Evolutionary conservation across 306 rosid genomes (phyloP).

Genomic region (Senna tora): DNA sequence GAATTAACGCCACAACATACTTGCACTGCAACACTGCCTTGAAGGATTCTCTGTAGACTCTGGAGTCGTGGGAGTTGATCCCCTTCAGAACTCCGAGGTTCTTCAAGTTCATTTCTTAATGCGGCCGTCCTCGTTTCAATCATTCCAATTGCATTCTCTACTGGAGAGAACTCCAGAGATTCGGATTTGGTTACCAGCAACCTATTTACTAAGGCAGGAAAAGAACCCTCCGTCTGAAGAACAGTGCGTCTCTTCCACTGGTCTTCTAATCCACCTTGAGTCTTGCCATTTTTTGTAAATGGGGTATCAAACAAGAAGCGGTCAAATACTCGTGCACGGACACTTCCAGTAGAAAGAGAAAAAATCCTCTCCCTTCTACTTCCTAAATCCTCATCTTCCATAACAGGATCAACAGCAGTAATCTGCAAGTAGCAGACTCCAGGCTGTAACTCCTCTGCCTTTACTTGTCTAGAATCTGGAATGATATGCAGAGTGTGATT

Average conservation of each 20-base stretch:
- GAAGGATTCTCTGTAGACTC: slow-evolving; percentile 95
- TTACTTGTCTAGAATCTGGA: slow-evolving; percentile 97
- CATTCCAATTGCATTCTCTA: slow-evolving; percentile 99
- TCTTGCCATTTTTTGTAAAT: slow-evolving; percentile 94
- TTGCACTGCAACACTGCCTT: slow-evolving; percentile 99
- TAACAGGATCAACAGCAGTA: slow-evolving; percentile 95
- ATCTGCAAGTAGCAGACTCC: slow-evolving; percentile 97
- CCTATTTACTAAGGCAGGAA: slow-evolving; percentile 97
- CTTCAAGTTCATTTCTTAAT: slow-evolving; percentile 96
- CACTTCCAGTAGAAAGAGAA: slow-evolving; percentile 92
- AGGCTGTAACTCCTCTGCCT: slow-evolving; percentile 93
- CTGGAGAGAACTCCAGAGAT: slow-evolving; percentile 96
- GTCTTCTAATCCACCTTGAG: slow-evolving; percentile 96
- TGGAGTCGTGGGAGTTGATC: slow-evolving; percentile 98
- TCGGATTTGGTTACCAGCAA: slow-evolving; percentile 83
- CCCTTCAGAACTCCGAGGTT: slow-evolving; percentile 98
- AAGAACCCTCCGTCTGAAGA: slow-evolving; percentile 95
- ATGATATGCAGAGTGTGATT: slow-evolving; percentile 83
- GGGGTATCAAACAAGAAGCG: slow-evolving; percentile 97
- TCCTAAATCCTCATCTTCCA: slow-evolving; percentile 98
- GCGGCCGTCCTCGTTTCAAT: slow-evolving; percentile 98
- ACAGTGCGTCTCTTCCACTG: slow-evolving; percentile 98
- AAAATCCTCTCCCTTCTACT: slow-evolving; percentile 93
- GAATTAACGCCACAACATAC: slow-evolving; percentile 45
- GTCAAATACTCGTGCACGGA: slow-evolving; percentile 95